These are phyloP conservation scores for Phaffomyces opuntiae DNA, from an alignment of 805 yeast species.

Conservation along the genomic window DNA sequence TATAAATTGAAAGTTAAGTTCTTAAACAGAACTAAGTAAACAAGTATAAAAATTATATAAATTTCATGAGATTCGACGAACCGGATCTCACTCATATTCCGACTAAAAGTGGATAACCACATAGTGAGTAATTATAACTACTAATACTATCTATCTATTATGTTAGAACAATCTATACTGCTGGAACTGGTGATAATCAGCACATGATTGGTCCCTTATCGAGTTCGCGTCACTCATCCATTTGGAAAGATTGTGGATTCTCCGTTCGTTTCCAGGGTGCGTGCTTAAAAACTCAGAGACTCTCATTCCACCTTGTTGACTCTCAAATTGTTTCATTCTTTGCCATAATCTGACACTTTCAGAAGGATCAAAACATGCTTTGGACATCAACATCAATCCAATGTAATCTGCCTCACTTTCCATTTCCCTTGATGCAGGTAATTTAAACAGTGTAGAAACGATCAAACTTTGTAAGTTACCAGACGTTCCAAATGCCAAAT, in stretches of 20 bases:
- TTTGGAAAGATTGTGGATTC: constrained; percentile 58
- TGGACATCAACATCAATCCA: constrained; percentile 86
- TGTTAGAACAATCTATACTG: constrained; percentile 1
- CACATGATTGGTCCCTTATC: constrained; percentile 1
- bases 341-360: constrained; percentile 77
- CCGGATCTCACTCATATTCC: no score
- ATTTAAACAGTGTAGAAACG: constrained; percentile 47
- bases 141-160: no score
- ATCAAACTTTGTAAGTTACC: constrained; percentile 45
- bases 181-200: constrained; percentile 1
- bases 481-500: constrained; percentile 52
- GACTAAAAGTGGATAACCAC: no score
- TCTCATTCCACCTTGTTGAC: constrained; percentile 20
- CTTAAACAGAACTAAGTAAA: no score
- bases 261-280: constrained; percentile 77
- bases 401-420: constrained; percentile 95
- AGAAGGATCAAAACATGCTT: constrained; percentile 77
- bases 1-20: no score
- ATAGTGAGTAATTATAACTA: no score
- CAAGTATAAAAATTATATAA: no score
- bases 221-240: constrained; percentile 56
- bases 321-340: constrained; percentile 59
- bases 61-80: no score
- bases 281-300: constrained; percentile 68
- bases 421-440: constrained; percentile 90